These are phyloP conservation scores for Ustilaginoidea virens DNA, from an alignment of 2,329 filamentous ascomycete species.

Conservation along the genomic window DNA sequence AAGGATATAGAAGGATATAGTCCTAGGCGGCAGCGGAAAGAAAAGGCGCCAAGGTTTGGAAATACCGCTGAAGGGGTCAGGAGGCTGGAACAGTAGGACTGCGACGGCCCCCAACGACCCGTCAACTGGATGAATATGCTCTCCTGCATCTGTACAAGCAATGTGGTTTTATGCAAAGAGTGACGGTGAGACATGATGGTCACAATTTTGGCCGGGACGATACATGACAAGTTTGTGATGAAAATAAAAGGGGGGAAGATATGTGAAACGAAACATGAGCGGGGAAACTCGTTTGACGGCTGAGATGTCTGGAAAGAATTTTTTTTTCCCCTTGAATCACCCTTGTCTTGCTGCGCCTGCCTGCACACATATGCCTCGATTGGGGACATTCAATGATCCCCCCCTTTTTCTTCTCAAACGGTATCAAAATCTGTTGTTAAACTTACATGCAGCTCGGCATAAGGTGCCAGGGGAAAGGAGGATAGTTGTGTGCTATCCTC, in stretches of 20 bases:
- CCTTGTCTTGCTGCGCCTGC: no score
- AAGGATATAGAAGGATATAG: no score
- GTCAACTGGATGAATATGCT: no score
- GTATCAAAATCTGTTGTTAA: slow-evolving; percentile 8
- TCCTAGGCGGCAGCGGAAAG: neutral
- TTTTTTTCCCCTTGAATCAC: no score
- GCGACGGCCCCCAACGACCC: slow-evolving; percentile 2
- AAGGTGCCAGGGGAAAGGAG: slow-evolving; percentile 52
- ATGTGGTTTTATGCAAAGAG: neutral
- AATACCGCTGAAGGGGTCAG: neutral
- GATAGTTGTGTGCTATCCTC: slow-evolving; percentile 55
- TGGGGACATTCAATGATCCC: no score
- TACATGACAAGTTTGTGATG: neutral
- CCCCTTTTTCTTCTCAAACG: slow-evolving; percentile 5
- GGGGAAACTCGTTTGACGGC: no score
- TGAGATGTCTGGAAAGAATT: no score
- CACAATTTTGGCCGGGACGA: neutral
- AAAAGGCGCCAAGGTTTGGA: no score
- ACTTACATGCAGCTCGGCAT: slow-evolving; percentile 71
- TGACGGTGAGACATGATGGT: slow-evolving; percentile 7
- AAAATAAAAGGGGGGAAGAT: neutral
- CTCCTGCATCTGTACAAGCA: neutral
- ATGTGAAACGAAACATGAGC: no score
- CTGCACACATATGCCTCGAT: no score
- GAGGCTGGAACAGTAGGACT: neutral